Evolutionary conservation across 441 rosid genomes (phyloP), one percentile per base, ranked within the genome.

Genomic region (Pelargonium hybrid): DNA sequence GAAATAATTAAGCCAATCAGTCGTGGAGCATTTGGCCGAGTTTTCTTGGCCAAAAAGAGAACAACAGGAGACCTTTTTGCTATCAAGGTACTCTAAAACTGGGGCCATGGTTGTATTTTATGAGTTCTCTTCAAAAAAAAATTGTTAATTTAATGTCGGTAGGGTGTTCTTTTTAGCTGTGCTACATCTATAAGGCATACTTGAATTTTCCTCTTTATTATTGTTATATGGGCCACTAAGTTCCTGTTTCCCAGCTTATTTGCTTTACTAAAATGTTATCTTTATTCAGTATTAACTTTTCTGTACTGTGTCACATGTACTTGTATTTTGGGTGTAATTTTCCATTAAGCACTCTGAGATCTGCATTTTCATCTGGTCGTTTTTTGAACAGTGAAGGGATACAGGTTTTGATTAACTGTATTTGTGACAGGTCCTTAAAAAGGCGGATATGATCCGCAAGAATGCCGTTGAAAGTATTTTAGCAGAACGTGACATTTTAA

Each of bases 401-500:
- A 62, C 37, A 10, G 56, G 5, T 71, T 65, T 66, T 13, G 68
- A 62, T 52, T 77, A 62, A 74, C n/a, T 65, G 17, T 69, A 31
- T 79, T 74, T 67, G 57, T 47, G 56, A 10, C 90, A 94, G 99
- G 98, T 94, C 78, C 89, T 94, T 67, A 94, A 89, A 77, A 94
- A 92, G 80, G 98, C 99, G 66, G 98, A 94, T 82, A 94, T 91
- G 96, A 87, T 89, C 63, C 96, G 99, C 31, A 94, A 94, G 84
- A 94, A 94, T 86, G 99, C 99, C 65, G 99, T 94, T 76, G 99
- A 94, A 86, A 94, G 99, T 77, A 94, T 94, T 78, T 81, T 92
- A 71, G 99, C 99, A 0, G 99, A 94, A 81, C 93, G 98, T 7
- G 96, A 94, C 87, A 94, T 94, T 80, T 85, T 94, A 83, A 94